phyloP scores from a whole-genome alignment of 2,329 filamentous ascomycete species.

The Scedosporium minutisporum region DNA sequence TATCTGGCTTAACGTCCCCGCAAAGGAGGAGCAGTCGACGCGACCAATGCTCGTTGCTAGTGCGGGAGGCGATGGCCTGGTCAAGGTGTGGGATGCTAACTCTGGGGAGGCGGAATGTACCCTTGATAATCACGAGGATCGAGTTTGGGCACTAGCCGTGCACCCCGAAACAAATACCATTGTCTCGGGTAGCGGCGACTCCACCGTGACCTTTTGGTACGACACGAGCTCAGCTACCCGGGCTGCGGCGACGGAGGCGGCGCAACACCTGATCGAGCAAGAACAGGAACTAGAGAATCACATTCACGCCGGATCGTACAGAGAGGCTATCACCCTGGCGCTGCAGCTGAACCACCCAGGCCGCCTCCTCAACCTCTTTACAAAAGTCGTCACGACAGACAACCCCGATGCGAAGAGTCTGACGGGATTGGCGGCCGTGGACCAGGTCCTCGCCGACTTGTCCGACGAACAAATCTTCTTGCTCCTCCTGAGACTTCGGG shows the following conservation, averaged over 20 bases:
- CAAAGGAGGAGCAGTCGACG: constrained; percentile 40
- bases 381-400: constrained; percentile 58
- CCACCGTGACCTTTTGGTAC: constrained; percentile 89
- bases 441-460: constrained; percentile 70
- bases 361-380: constrained; percentile 75
- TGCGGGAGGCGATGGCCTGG: constrained; percentile 85
- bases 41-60: constrained; percentile 66
- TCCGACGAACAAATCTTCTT: constrained; percentile 79
- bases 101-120: constrained; percentile 79
- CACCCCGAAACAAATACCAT: constrained; percentile 61
- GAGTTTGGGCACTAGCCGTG: constrained; percentile 82
- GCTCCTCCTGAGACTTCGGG: constrained; percentile 70
- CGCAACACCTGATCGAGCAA: constrained; percentile 76
- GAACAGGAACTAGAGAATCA: constrained; percentile 92
- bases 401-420: constrained; percentile 53
- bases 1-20: constrained; percentile 62
- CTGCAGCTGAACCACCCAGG: constrained; percentile 91
- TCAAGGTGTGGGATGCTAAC: constrained; percentile 91
- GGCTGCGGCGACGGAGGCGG: constrained; percentile 61
- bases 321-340: constrained; percentile 85
- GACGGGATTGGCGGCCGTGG: constrained; percentile 60
- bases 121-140: constrained; percentile 91
- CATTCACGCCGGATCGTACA: constrained; percentile 77
- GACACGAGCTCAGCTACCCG: constrained; percentile 81
- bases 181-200: constrained; percentile 85